phyloP scores from a whole-genome alignment of 2,329 filamentous ascomycete genomes.

The Ophiostoma montium region DNA sequence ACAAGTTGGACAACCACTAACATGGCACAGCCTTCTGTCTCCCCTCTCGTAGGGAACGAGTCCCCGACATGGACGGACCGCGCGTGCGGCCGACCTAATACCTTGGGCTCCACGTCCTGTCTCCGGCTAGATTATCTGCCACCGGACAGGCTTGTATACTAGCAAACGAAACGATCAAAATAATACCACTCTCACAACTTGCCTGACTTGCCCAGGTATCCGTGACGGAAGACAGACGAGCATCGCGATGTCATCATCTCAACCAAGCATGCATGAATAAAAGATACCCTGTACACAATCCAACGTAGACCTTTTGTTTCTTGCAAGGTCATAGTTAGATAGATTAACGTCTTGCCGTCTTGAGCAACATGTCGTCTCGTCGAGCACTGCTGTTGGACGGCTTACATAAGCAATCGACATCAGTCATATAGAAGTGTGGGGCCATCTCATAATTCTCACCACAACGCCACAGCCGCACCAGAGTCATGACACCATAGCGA shows the following conservation, averaged over 20 bases:
- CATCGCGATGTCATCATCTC: too few species aligned
- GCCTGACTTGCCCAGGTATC: too few species aligned
- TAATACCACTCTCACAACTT: slow-evolving; percentile 8
- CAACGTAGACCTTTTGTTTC: too few species aligned
- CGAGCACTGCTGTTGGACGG: too few species aligned
- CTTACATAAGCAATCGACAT: background rate
- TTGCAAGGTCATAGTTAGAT: too few species aligned
- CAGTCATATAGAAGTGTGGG: background rate
- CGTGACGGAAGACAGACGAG: too few species aligned
- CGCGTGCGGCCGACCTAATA: too few species aligned
- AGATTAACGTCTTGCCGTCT: too few species aligned
- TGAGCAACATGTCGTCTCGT: background rate
- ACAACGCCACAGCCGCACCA: background rate
- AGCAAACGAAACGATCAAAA: slow-evolving; percentile 4
- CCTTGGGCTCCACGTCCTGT: too few species aligned
- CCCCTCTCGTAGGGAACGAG: slow-evolving; percentile 40
- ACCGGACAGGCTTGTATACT: slow-evolving; percentile 10
- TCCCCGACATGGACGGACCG: background rate
- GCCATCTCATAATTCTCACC: background rate
- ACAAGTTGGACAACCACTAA: background rate
- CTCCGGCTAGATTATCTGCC: too few species aligned
- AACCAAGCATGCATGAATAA: too few species aligned
- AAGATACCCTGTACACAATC: too few species aligned
- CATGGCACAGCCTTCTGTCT: slow-evolving; percentile 39
- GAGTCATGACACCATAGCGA: background rate